Percentiles rank a stretch among this genome's conserved stretches.
Conservation (phyloP, 495 filamentous ascomycete species). For the Podospora tetraspora region DNA sequence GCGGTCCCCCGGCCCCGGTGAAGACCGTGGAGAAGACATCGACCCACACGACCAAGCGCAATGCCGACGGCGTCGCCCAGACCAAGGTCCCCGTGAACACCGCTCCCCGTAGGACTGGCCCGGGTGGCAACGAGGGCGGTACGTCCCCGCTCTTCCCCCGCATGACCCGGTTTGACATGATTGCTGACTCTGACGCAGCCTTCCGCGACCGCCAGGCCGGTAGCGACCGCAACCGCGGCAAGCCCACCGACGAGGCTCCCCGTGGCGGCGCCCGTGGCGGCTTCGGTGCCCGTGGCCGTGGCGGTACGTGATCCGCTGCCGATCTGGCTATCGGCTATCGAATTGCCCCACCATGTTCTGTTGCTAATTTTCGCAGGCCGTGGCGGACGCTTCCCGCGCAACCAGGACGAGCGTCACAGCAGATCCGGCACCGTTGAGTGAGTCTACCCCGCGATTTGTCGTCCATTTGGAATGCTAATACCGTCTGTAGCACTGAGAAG, state of each 20-base stretch:
- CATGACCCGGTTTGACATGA: neutral
- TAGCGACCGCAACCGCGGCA: constrained; percentile 72
- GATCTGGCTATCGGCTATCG: neutral
- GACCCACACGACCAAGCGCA: constrained; percentile 79
- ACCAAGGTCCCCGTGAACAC: constrained; percentile 40
- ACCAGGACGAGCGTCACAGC: constrained; percentile 77
- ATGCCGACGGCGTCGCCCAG: constrained; percentile 70
- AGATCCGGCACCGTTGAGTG: constrained; percentile 61
- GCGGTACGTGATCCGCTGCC: constrained; percentile 35
- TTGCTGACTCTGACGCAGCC: constrained; percentile 47
- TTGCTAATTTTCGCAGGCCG: constrained; percentile 32
- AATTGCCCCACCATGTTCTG: constrained; percentile 9
- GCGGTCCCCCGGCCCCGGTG: constrained; percentile 69
- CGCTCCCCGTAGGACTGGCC: constrained; percentile 51
- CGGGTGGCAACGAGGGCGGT: constrained; percentile 80
- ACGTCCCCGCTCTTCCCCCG: constrained; percentile 19
- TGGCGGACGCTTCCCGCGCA: constrained; percentile 42
- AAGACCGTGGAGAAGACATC: constrained; percentile 82
- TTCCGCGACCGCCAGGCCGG: constrained; percentile 90
- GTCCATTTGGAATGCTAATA: constrained; percentile 19
- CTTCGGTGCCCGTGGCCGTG: constrained; percentile 54
- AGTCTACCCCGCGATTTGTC: constrained; percentile 7
- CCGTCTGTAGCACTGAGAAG: constrained; percentile 61
- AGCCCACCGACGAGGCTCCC: constrained; percentile 65
- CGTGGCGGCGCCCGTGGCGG: constrained; percentile 50